These are phyloP conservation scores for Penicillium corylophilum DNA, from an alignment of 2,329 filamentous ascomycete genomes.

Conservation along the genomic window DNA sequence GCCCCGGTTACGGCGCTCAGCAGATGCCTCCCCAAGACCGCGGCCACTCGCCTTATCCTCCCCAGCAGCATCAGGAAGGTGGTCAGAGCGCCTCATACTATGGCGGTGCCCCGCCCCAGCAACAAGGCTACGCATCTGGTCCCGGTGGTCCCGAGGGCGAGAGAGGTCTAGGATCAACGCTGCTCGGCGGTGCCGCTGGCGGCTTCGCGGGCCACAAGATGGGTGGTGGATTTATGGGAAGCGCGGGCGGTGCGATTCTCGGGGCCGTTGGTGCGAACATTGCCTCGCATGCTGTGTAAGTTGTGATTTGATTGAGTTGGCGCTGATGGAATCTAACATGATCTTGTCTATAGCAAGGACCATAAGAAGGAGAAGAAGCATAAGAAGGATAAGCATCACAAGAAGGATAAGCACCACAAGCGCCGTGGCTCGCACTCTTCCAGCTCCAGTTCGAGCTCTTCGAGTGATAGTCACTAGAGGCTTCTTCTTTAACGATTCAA, in stretches of 20 bases:
- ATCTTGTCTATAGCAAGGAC: conserved; percentile 7
- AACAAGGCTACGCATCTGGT: conserved; percentile 19
- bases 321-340: not conserved
- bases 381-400: conserved; percentile 17
- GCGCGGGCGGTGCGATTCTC: conserved; percentile 19
- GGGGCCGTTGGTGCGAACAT: conserved; percentile 22
- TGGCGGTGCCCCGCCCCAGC: conserved; percentile 17
- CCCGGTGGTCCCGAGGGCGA: conserved; percentile 20
- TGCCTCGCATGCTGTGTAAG: conserved; percentile 19
- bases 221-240: conserved; percentile 15
- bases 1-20: conserved; percentile 21
- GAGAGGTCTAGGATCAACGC: conserved; percentile 21
- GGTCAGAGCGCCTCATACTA: conserved; percentile 37
- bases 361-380: conserved; percentile 17
- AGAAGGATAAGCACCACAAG: conserved; percentile 20
- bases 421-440: conserved; percentile 11
- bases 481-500: not conserved
- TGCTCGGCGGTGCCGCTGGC: conserved; percentile 22
- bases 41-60: conserved; percentile 29
- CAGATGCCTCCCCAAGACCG: conserved; percentile 26
- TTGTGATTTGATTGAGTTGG: not conserved
- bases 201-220: conserved; percentile 21
- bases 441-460: conserved; percentile 18
- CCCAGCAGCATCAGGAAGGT: conserved; percentile 25
- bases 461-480: conserved; percentile 6